These are phyloP conservation scores for Lachnellula suecica DNA, from an alignment of 2,329 filamentous ascomycete species.

Conservation along the genomic window DNA sequence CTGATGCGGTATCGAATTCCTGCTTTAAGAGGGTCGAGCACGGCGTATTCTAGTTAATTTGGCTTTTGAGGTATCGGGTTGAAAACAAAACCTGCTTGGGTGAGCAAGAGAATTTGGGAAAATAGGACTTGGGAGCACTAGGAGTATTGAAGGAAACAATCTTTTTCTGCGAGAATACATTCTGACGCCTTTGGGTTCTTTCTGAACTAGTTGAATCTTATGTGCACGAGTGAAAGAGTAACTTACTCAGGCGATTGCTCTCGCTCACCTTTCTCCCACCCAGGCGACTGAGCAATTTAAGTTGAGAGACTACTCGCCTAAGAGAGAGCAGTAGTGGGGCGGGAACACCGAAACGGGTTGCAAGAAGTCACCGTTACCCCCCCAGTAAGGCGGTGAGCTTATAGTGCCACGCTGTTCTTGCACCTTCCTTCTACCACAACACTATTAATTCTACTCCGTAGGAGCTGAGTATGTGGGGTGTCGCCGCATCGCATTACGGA, in stretches of 20 bases:
- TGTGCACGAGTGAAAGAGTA: background rate
- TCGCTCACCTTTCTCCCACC: too few relatives aligned
- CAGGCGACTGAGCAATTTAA: background rate
- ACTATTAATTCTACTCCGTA: background rate
- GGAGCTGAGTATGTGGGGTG: background rate
- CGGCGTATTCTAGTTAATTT: background rate
- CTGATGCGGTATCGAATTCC: background rate
- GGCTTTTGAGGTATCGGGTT: background rate
- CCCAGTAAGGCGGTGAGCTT: background rate
- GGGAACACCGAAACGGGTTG: background rate
- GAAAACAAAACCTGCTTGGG: background rate
- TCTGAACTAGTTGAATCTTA: background rate
- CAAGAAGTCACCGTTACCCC: background rate
- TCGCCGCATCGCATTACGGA: background rate
- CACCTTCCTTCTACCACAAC: background rate
- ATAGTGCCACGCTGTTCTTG: background rate
- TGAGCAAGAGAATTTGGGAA: background rate
- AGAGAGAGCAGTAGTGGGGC: background rate
- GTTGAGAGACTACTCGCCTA: background rate
- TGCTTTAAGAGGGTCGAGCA: background rate
- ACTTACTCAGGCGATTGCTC: background rate
- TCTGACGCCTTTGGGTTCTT: background rate
- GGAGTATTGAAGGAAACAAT: background rate
- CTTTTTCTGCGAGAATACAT: background rate
- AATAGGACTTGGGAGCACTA: background rate